Conservation (phyloP, 805 yeast genomes). For the Saccharomyces mikatae region DNA sequence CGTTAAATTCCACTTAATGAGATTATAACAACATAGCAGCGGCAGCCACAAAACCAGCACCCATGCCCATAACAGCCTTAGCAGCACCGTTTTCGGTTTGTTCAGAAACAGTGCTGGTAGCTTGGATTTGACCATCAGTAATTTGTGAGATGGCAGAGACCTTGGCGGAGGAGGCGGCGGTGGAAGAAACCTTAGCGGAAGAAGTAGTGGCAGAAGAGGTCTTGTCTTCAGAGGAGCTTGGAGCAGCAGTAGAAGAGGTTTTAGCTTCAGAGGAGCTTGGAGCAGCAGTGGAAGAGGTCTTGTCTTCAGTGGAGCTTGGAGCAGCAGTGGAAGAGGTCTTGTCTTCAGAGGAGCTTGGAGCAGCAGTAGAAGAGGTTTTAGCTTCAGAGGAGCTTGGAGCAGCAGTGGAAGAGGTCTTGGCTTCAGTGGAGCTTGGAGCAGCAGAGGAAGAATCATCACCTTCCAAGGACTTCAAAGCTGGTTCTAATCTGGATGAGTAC, state of each 20-base stretch:
- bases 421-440: neutral
- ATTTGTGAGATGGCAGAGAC: conserved; percentile 1
- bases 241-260: conserved; percentile 1
- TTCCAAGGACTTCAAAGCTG: conserved; percentile 5
- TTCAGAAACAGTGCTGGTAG: neutral
- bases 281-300: conserved; percentile 2
- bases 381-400: conserved; percentile 1
- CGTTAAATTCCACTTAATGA: neutral
- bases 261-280: neutral
- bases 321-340: conserved; percentile 3
- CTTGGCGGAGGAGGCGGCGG: neutral
- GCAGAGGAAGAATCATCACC: conserved; percentile 4
- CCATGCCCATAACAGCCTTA: conserved; percentile 15
- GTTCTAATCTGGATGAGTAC: conserved; percentile 28
- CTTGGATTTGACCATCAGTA: conserved; percentile 35
- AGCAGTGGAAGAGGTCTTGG: conserved; percentile 8
- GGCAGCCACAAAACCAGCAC: conserved; percentile 18
- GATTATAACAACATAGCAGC: conserved; percentile 16
- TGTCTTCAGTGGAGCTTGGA: neutral
- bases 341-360: conserved; percentile 2
- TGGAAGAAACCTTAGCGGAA: conserved; percentile 2
- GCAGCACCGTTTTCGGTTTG: conserved; percentile 20
- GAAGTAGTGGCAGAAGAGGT: conserved; percentile 12
- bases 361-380: conserved; percentile 4
- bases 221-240: neutral